Evolutionary conservation across 495 filamentous ascomycete genomes (phyloP), one percentile per base, ranked within the genome.

Genomic region (Hamigera avellanea): DNA sequence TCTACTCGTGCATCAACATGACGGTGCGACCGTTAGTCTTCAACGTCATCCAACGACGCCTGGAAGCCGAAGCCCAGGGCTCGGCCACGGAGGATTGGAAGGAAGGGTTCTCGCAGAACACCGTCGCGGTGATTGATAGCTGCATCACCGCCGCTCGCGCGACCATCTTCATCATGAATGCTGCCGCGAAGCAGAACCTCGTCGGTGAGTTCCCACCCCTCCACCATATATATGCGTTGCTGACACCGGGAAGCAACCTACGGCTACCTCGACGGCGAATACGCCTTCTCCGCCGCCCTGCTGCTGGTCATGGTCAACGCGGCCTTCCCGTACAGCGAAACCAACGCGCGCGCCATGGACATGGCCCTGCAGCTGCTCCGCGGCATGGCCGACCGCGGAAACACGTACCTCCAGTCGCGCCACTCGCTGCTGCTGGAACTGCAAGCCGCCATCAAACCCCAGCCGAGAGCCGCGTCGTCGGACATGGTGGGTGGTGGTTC

Each of bases 1-100:
- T 69, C 38, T 67, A 68, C 39, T 65, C 64, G 6, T 70, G 67
- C 46, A 53, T 70, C 35, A 71, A 68, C 37, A 69, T 69, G 67
- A 69, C 64, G 0, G 62, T 58, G 1, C 51, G 67, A 1, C 67
- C 67, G 0, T 52, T 70, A 8, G 56, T 70, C 2, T 70, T 66
- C 28, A 61, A 69, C 43, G 57, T 71, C 10, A 66, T 71, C 33
- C 63, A 65, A 39, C 51, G 57, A 19, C 56, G 64, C 7, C 49
- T 70, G 1, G 50, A 59, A 32, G 49, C 50, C 12, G 53, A 50
- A 6, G 34, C 42, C 2, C 28, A 38, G 16, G 51, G 46, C 0
- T 41, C 49, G 2, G 39, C 48, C 0, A 44, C 45, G 2, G 52
- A 45, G 3, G 57, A 65, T 25, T 69, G 64, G 65, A 64, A 58